Percentiles rank a stretch among this genome's conserved stretches.
Evolutionary conservation across 2,329 filamentous ascomycete genomes (phyloP).

Genomic region (Pyricularia pennisetigena): DNA sequence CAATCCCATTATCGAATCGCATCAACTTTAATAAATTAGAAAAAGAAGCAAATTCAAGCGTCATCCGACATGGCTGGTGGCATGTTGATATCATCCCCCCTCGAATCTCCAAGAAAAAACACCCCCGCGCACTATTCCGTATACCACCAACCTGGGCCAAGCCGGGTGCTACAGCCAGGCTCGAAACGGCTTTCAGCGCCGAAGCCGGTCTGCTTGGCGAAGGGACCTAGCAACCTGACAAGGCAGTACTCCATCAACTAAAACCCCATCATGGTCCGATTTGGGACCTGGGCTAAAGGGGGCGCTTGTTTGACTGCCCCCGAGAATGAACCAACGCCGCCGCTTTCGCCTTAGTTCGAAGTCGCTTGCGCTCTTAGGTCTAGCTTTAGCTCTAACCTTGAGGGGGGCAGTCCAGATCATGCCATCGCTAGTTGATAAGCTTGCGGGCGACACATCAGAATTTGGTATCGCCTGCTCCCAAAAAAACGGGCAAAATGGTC

Average conservation of each 20-base stretch:
- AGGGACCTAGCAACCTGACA: neutral
- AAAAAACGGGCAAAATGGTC: neutral
- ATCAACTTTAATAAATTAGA: neutral
- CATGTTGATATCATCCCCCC: neutral
- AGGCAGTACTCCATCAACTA: neutral
- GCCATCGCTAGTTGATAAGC: neutral
- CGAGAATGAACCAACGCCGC: neutral
- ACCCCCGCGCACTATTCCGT: too few relatives aligned
- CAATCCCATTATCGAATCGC: neutral
- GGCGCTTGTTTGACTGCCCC: neutral
- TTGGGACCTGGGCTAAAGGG: neutral
- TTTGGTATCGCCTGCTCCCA: neutral
- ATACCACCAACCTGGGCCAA: neutral
- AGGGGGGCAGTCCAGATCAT: neutral
- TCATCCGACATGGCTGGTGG: neutral
- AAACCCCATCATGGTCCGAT: neutral
- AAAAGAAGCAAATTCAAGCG: neutral
- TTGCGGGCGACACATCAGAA: neutral
- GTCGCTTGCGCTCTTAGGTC: neutral
- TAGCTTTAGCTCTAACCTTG: neutral
- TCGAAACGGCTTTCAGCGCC: slow-evolving; percentile 1
- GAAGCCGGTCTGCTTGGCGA: neutral
- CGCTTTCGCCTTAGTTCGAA: neutral
- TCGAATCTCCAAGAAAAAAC: neutral
- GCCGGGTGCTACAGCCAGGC: neutral